Evolutionary conservation across 1,284 basidiomycete genomes (phyloP), one percentile per base, ranked within the genome.

Genomic region (Vanrija humicola): DNA sequence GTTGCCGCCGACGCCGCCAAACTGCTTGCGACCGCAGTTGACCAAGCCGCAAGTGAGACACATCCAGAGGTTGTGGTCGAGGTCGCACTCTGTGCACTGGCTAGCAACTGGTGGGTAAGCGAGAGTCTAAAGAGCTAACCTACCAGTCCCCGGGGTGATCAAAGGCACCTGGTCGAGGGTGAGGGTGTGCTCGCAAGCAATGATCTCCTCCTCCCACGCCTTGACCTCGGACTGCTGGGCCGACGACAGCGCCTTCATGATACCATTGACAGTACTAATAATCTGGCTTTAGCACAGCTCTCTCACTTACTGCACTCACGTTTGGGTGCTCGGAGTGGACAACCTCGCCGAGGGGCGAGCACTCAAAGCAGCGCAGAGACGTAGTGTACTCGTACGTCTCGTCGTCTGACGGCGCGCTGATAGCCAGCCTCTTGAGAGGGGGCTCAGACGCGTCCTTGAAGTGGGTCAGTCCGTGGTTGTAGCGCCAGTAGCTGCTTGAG

Each of bases 131-230:
- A 5, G 4, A 2, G 7, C 0, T 10, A 4, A 53, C 71, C 52
- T 42, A 72, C 73, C 63, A 23, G 72, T 47, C 1, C 70, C 72
- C 1, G 65, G 63, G 0, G 54, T 52, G 29, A 73, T 70, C 18
- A 70, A 59, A 3, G 70, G 79, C 3, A 81, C 74, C 70, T 93
- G 94, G 49, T 88, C 79, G 0, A 98, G 80, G 14, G 84, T 84
- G 9, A 88, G 78, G 0, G 91, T 89, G 68, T 98, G 95, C 68
- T 90, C 86, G 79, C 95, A 98, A 3, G 89, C 77, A 0, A 81
- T 69, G 29, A 97, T 87, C 70, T 98, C 95, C 75, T 98, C 93
- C 70, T 96, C 91, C 95, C 96, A 99, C 2, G 94, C 90, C 75
- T 97, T 89, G 55, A 99, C 90, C 70, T 98, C 93, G 1, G 87